Evolutionary conservation across 768 basidiomycete species (phyloP), one percentile per base, ranked within the genome.

Genomic region (Nidularia sp.): DNA sequence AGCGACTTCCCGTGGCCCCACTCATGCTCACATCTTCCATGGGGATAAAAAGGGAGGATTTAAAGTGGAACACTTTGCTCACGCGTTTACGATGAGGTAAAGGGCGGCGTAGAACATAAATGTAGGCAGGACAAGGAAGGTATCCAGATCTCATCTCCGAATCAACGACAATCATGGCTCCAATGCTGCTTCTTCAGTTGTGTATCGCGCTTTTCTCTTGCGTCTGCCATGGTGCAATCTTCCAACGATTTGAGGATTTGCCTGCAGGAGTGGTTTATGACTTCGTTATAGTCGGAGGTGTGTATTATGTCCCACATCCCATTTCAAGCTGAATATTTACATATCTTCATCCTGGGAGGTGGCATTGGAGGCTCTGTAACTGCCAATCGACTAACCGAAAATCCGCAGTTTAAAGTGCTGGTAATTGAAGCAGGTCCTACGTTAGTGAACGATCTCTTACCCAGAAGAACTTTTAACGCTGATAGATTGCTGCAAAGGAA

Each of bases 211-310:
- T 66, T 39, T 15, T 39, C 15, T 39, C 36, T 39, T 39, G 9
- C 15, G 36, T 39, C 36, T 34, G 47, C 41, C 36, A 18, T 45
- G 44, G 10, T 12, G 48, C 53, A 7, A 43, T 61, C 31, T 51
- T 55, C 48, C 50, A 60, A 15, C 33, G 48, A 15, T 53, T 55
- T 12, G 50, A 47, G 5, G 55, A 58, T 45, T 12, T 61, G 1
- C 55, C 47, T 1, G 10, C 48, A 2, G 8, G 34, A 10, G 22
- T 49, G 5, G 47, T 51, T 22, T 64, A 51, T 18, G 64, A 64
- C 50, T 66, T 63, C 49, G 52, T 66, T 2, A 56, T 66, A 10
- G 49, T 62, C 45, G 64, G 64, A 47, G 64, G 64, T 64, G 41
- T 33, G 9, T 34, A 8, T 9, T 18, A 45, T 12, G 44, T 45